Evolutionary conservation across 139 green algal genomes (phyloP).

Genomic region (Coelastrella sp.): DNA sequence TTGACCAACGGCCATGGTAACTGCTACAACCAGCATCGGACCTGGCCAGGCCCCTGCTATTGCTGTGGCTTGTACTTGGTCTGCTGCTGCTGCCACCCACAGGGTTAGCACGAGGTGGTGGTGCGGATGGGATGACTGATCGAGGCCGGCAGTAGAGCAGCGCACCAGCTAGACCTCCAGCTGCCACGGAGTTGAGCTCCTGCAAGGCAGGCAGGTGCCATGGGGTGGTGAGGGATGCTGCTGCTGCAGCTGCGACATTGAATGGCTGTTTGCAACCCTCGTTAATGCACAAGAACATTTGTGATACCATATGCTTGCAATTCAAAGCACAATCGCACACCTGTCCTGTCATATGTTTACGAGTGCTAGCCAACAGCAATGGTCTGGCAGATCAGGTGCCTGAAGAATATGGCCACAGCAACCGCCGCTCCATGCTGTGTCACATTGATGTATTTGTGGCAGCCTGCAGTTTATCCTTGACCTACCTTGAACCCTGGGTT

Average conservation of each 20-base stretch:
- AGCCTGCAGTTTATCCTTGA: not conserved
- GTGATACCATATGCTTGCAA: too few relatives aligned
- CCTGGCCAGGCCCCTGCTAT: not conserved
- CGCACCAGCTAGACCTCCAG: slow-evolving; percentile 59
- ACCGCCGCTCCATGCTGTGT: not conserved
- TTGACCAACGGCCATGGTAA: not conserved
- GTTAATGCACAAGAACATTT: too few relatives aligned
- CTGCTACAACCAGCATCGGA: not conserved
- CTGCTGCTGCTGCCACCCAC: not conserved
- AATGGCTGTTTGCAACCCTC: too few relatives aligned
- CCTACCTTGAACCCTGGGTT: slow-evolving; percentile 69
- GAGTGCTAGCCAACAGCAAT: too few relatives aligned
- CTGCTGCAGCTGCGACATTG: too few relatives aligned
- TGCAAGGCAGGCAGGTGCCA: slow-evolving; percentile 17
- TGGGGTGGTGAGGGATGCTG: not conserved
- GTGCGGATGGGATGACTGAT: not conserved
- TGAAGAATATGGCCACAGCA: too few relatives aligned
- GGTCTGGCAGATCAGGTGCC: too few relatives aligned
- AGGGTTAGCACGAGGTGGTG: not conserved
- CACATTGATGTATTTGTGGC: not conserved
- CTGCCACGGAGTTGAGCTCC: slow-evolving; percentile 83
- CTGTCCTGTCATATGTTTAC: too few relatives aligned
- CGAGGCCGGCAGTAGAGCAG: slow-evolving; percentile 65
- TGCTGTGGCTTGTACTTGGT: not conserved
- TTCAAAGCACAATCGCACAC: too few relatives aligned